Evolutionary conservation across 768 basidiomycete genomes (phyloP).

Genomic region (Auricularia sp.): DNA sequence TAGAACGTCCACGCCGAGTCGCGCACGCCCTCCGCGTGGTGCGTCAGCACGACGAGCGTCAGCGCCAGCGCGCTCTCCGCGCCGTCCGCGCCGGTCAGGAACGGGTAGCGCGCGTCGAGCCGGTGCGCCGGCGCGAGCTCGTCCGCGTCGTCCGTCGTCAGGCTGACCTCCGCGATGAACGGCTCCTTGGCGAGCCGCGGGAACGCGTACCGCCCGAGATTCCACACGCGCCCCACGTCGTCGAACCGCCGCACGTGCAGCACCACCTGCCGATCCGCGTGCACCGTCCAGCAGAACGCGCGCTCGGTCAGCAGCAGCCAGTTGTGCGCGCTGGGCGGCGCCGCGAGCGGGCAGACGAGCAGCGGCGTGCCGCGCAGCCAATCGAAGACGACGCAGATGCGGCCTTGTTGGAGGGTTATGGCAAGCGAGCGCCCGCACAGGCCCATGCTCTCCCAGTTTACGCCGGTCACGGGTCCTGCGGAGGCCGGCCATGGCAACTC

Average conservation of each 20-base stretch:
- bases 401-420: neutral
- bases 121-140: neutral
- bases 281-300: constrained; percentile 1
- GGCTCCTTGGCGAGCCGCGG: neutral
- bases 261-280: neutral
- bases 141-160: constrained; percentile 1
- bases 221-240: neutral
- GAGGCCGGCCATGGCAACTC: neutral
- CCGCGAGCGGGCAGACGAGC: neutral
- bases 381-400: neutral
- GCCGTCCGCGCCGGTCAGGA: neutral
- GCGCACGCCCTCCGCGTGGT: neutral
- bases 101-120: neutral
- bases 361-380: neutral
- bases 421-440: neutral
- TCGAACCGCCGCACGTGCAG: neutral
- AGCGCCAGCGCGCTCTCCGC: neutral
- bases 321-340: neutral
- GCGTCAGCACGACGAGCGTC: neutral
- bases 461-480: neutral
- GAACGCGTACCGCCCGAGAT: neutral
- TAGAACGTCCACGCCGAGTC: neutral
- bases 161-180: neutral
- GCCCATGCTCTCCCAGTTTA: neutral
- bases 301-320: neutral